These are phyloP conservation scores for Zizania latifolia DNA, from an alignment of 176 grass and related monocot species.

Conservation along the genomic window DNA sequence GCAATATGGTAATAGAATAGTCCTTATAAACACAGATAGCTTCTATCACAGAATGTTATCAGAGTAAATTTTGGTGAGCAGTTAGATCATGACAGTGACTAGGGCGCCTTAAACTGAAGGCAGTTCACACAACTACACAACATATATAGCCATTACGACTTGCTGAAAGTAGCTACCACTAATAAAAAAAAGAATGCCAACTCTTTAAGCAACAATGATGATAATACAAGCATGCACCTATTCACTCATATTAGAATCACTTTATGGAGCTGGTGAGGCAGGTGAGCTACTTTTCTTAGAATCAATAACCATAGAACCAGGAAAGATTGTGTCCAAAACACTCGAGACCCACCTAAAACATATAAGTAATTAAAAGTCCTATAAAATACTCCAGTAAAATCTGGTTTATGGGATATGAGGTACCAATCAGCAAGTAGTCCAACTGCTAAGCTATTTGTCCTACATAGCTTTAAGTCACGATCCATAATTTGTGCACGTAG, in stretches of 20 bases:
- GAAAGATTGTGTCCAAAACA: conserved; percentile 6
- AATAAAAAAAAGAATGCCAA: conserved; percentile 8
- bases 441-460: background rate
- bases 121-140: conserved; percentile 11
- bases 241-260: conserved; percentile 3
- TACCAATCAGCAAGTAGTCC: background rate
- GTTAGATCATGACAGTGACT: conserved; percentile 18
- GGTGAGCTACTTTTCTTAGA: background rate
- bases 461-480: background rate
- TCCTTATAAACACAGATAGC: background rate
- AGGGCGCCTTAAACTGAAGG: conserved; percentile 13
- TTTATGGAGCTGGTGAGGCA: too few species aligned
- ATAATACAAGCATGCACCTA: conserved; percentile 2
- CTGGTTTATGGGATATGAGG: background rate
- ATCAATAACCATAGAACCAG: conserved; percentile 12
- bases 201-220: conserved; percentile 36
- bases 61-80: background rate
- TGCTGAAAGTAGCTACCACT: conserved; percentile 19
- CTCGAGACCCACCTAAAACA: background rate
- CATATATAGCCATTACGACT: conserved; percentile 14
- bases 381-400: background rate
- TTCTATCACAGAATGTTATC: background rate
- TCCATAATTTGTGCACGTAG: background rate
- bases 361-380: background rate
- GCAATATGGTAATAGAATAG: background rate